These are phyloP conservation scores for Synchytrium microbalum DNA, from an alignment of 371 early-diverging fungal species.

Conservation along the genomic window DNA sequence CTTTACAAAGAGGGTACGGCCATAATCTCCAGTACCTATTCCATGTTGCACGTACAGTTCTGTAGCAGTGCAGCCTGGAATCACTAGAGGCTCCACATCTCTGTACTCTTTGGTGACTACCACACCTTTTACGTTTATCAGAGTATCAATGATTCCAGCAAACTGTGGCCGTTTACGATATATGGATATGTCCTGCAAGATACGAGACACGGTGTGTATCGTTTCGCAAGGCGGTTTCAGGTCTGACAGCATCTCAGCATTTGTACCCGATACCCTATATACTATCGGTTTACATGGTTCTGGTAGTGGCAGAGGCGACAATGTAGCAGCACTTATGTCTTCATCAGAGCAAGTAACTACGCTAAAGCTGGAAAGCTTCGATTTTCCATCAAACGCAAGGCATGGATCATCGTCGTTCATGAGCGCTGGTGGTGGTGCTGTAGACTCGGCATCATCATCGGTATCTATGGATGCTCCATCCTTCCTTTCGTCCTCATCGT, in stretches of 20 bases:
- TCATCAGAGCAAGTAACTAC: neutral
- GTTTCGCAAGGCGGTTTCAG: no score
- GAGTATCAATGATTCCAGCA: conserved; percentile 2
- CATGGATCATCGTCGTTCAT: neutral
- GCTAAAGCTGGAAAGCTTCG: neutral
- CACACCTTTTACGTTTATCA: conserved; percentile 9
- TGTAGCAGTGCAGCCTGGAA: neutral
- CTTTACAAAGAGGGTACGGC: conserved; percentile 10
- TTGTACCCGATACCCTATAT: no score
- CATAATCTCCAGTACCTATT: conserved; percentile 11
- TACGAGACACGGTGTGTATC: neutral
- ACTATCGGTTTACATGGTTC: no score
- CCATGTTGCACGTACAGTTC: neutral
- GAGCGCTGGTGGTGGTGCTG: no score
- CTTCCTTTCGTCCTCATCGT: neutral
- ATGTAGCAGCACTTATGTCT: no score
- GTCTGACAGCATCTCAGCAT: no score
- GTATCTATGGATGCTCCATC: no score
- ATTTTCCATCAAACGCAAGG: neutral
- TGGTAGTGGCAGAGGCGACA: no score
- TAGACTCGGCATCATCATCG: no score
- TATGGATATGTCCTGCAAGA: neutral
- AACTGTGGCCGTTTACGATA: neutral
- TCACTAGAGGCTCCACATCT: conserved; percentile 5
- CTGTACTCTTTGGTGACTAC: conserved; percentile 9